phyloP scores from a whole-genome alignment of 257 asterid genomes.

The Solanum pinnatisectum region DNA sequence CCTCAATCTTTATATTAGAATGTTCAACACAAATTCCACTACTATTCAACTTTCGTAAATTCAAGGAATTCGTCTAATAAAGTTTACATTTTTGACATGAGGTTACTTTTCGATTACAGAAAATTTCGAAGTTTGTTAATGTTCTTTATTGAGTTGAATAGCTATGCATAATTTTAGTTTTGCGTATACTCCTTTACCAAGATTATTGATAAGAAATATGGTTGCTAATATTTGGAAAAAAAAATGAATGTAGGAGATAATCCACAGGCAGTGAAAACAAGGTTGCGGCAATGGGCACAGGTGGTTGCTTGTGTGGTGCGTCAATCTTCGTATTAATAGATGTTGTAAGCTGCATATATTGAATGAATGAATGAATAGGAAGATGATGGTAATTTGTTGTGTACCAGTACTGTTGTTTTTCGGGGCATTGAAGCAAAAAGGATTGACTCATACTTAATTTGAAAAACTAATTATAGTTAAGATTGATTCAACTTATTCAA shows the following conservation, averaged over 20 bases:
- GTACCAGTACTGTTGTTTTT: neutral
- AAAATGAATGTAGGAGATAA: conserved; percentile 32
- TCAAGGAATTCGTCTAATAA: neutral
- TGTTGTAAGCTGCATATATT: neutral
- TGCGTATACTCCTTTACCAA: neutral
- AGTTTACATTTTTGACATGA: too few relatives aligned
- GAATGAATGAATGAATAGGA: neutral
- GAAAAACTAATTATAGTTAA: neutral
- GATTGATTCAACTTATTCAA: neutral
- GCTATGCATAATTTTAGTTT: neutral
- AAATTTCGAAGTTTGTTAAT: neutral
- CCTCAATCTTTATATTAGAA: neutral
- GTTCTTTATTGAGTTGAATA: neutral
- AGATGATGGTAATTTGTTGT: neutral
- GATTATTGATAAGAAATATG: neutral
- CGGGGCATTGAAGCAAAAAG: neutral
- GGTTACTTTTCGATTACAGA: neutral
- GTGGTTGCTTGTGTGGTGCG: conserved; percentile 72
- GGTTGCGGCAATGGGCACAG: conserved; percentile 73
- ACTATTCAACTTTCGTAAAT: neutral
- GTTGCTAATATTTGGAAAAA: neutral
- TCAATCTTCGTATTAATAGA: conserved; percentile 28
- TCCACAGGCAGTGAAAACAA: conserved; percentile 63
- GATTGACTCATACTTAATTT: neutral
- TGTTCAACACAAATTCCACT: neutral